Conservation (phyloP, 192 early-diverging fungal species). For the Piromyces sp. region DNA sequence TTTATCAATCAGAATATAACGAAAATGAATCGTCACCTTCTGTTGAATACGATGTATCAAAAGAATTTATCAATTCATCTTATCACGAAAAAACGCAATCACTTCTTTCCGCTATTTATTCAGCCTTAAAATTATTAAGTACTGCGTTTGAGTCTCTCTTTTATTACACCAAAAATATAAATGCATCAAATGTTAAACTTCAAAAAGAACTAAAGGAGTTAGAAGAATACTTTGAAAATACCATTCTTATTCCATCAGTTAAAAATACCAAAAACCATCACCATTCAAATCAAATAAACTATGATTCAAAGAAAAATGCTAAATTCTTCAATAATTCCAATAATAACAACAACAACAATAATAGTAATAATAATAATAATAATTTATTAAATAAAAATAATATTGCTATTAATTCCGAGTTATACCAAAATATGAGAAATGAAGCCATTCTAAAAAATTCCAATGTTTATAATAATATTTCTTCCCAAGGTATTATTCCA, state of each 20-base stretch:
- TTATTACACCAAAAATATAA: background rate
- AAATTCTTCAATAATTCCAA: background rate
- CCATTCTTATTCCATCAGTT: background rate
- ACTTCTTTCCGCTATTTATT: background rate
- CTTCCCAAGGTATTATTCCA: too few species aligned
- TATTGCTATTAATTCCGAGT: background rate
- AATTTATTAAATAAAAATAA: background rate
- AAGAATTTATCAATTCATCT: background rate
- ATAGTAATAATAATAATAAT: background rate
- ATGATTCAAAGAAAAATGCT: background rate
- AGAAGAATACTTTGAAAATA: background rate
- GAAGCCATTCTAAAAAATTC: too few species aligned
- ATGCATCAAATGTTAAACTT: background rate
- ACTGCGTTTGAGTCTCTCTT: background rate
- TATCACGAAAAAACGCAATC: background rate
- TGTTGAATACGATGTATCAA: background rate
- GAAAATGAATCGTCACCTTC: background rate
- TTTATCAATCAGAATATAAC: background rate
- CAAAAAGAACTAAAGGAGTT: background rate
- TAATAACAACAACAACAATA: background rate
- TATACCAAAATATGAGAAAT: too few species aligned
- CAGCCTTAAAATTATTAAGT: background rate
- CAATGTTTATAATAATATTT: too few species aligned
- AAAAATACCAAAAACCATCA: background rate
- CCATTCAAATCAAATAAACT: too few species aligned